Base-by-base conservation (phyloP, 306 rosid species). In the Hylodesmum podocarpum region DNA sequence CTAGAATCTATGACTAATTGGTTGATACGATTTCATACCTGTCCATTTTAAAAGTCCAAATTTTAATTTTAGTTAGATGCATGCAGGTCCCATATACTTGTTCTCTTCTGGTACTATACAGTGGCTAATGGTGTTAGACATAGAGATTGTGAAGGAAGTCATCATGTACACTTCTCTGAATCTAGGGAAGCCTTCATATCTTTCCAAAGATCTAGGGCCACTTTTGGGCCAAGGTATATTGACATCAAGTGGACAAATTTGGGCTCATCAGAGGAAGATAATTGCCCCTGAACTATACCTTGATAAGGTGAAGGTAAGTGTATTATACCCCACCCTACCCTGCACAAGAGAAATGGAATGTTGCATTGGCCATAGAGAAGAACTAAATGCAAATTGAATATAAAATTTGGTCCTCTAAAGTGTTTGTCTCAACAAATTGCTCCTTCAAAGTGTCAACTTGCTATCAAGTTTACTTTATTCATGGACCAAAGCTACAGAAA, bases 211-310 rank as follows among this genome's bases (percentile, higher is more conserved):
- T 18, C 24, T 25, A 24, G 63, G 81, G 14, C 83, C 88, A 33
- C 78, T 82, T 5, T n/a, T 82, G 2, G 93, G 90, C 16, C 41
- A 47, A 36, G 90, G 85, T 4, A 75, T 89, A 70, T 16, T 72
- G 9, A 9, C 88, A 61, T 78, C 90, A 57, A 86, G 71, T 84
- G 90, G 93, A 0, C 8, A 55, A 14, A 8, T 47, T 73, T 88
- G 92, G 90, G 78, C 83, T 10, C 86, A 86, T 51, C 86, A 88
- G 13, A 77, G 87, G 73, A 86, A 88, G 79, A 84, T 84, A 1
- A 82, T 88, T 66, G 84, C 87, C 63, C 88, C 89, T 11, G 77
- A 82, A 51, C 77, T 84, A 2, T 88, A 74, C 75, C 39, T 34
- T 28, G 75, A 80, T 25, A 88, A 86, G 72, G 79, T 82, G 44